Percentiles rank a stretch among this genome's conserved stretches.
These are phyloP conservation scores for Exophiala alcalophila DNA, from an alignment of 2,329 filamentous ascomycete species.

Conservation along the genomic window DNA sequence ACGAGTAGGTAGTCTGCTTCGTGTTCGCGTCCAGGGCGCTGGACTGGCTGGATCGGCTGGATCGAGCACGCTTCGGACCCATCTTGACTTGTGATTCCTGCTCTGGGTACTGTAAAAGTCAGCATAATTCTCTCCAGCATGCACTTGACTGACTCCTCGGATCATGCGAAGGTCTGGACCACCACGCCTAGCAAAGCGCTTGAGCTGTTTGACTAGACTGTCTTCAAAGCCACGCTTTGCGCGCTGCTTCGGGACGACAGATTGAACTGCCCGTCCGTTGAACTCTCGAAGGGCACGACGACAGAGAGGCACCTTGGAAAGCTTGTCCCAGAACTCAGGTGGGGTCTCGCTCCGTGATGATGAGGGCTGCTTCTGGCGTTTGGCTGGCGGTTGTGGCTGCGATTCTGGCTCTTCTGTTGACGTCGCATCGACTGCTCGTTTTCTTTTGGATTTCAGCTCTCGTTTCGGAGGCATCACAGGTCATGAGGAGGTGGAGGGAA, in stretches of 20 bases:
- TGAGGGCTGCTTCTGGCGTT: conserved; percentile 6
- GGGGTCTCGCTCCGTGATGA: conserved; percentile 17
- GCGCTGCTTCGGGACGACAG: background rate
- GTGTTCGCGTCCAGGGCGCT: conserved; percentile 4
- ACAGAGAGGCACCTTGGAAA: conserved; percentile 20
- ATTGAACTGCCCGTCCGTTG: conserved; percentile 14
- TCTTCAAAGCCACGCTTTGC: conserved; percentile 1
- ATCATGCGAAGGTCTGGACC: conserved; percentile 21
- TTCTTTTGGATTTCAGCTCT: too few species aligned
- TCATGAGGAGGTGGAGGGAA: conserved; percentile 26
- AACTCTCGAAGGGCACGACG: conserved; percentile 21
- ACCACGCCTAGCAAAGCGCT: conserved; percentile 21
- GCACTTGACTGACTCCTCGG: conserved; percentile 19
- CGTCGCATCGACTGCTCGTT: too few species aligned
- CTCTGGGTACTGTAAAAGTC: conserved; percentile 7
- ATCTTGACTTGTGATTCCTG: conserved; percentile 17
- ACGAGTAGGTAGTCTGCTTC: conserved; percentile 11
- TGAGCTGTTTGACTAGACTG: conserved; percentile 7
- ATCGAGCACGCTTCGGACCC: too few species aligned
- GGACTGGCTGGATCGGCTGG: too few species aligned
- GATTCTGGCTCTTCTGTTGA: conserved; percentile 13
- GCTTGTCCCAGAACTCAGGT: conserved; percentile 22
- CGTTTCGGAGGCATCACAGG: conserved; percentile 14
- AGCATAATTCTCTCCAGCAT: background rate
- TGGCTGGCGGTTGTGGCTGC: conserved; percentile 1